Conservation (phyloP, 768 basidiomycete genomes). For the Tylopilus sp. region DNA sequence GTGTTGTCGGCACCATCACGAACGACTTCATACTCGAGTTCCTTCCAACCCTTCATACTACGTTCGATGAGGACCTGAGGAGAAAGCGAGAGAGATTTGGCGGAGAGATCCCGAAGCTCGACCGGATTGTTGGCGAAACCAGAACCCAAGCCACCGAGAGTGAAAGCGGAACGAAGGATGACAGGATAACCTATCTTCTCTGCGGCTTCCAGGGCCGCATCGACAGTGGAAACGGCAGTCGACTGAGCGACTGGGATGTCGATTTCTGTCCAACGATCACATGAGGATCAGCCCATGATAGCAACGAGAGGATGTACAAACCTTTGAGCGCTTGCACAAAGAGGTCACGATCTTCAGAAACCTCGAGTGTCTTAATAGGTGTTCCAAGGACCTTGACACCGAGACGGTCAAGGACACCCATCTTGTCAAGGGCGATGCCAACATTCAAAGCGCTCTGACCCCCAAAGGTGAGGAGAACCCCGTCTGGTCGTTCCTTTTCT, state of each 20-base stretch:
- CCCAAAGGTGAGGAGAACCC: slow-evolving; percentile 95
- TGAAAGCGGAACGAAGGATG: slow-evolving; percentile 95
- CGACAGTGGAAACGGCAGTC: slow-evolving; percentile 93
- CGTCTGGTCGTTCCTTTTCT: slow-evolving; percentile 97
- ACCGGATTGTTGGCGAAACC: slow-evolving; percentile 95
- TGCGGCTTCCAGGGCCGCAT: slow-evolving; percentile 89
- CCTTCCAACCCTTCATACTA: slow-evolving; percentile 99
- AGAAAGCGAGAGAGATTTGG: slow-evolving; percentile 84
- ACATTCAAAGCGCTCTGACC: slow-evolving; percentile 98
- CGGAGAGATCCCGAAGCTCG: slow-evolving; percentile 91
- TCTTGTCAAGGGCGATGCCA: slow-evolving; percentile 92
- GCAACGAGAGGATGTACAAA: slow-evolving; percentile 32
- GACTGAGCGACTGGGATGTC: slow-evolving; percentile 95
- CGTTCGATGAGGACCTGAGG: slow-evolving; percentile 98
- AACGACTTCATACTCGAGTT: slow-evolving; percentile 98
- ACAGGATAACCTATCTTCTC: slow-evolving; percentile 94
- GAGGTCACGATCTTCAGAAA: slow-evolving; percentile 95
- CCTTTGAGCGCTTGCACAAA: slow-evolving; percentile 97
- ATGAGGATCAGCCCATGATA: slow-evolving; percentile 1
- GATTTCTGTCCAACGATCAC: slow-evolving; percentile 62
- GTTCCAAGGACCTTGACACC: slow-evolving; percentile 94
- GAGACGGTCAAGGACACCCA: slow-evolving; percentile 92
- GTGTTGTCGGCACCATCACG: slow-evolving; percentile 98
- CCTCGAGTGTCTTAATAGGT: slow-evolving; percentile 89
- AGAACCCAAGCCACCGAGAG: slow-evolving; percentile 96